Evolutionary conservation across 106 monocot species (phyloP).

Genomic region (Posidonia australis): DNA sequence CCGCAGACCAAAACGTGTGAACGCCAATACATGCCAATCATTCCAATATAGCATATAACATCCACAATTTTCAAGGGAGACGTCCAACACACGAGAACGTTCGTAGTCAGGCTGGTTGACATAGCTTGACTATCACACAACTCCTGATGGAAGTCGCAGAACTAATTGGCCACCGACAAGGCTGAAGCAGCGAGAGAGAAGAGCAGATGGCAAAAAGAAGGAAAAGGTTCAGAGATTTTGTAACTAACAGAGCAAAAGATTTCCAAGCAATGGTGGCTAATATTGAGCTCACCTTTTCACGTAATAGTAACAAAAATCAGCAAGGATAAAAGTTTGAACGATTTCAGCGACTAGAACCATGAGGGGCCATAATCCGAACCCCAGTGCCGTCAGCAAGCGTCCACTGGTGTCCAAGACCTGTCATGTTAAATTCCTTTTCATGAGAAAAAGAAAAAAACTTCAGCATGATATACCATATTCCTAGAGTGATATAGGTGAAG

Average conservation of each 20-base stretch:
- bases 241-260: neutral
- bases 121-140: slow-evolving; percentile 11
- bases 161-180: slow-evolving; percentile 20
- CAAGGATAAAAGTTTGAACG: slow-evolving; percentile 89
- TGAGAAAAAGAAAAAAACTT: neutral
- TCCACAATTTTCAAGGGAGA: too few species aligned
- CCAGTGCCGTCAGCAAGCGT: slow-evolving; percentile 67
- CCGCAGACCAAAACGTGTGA: too few species aligned
- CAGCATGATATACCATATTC: too few species aligned
- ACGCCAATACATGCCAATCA: too few species aligned
- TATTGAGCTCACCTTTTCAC: slow-evolving; percentile 52
- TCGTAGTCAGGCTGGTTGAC: neutral
- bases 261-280: neutral
- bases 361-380: slow-evolving; percentile 76
- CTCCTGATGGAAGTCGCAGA: slow-evolving; percentile 22
- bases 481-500: too few species aligned
- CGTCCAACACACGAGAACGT: too few species aligned
- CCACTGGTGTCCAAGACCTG: slow-evolving; percentile 86
- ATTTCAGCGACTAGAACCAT: slow-evolving; percentile 87
- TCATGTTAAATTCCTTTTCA: neutral
- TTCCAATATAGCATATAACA: too few species aligned
- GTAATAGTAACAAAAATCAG: slow-evolving; percentile 94
- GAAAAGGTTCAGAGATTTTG: neutral
- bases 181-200: neutral
- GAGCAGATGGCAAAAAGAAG: neutral